phyloP scores from a whole-genome alignment of 495 filamentous ascomycete genomes.

The Lindgomyces ingoldianus region DNA sequence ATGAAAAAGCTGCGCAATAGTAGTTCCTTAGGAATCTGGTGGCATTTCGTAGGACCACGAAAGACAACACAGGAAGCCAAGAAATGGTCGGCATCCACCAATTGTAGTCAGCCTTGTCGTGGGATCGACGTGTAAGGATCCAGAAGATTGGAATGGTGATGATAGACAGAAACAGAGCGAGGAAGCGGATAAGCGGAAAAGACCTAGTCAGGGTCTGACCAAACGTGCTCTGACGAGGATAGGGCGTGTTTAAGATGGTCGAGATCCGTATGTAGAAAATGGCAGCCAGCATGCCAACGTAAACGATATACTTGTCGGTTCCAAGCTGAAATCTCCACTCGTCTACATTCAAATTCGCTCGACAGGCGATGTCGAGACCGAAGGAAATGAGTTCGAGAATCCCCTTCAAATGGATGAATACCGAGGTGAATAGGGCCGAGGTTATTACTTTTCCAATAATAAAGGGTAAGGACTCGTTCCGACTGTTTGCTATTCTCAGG shows the following conservation, averaged over 20 bases:
- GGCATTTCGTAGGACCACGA: constrained; percentile 55
- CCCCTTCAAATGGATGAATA: constrained; percentile 49
- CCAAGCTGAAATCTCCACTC: constrained; percentile 52
- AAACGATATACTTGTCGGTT: constrained; percentile 56
- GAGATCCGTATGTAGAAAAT: constrained; percentile 42
- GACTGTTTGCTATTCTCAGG: constrained; percentile 45
- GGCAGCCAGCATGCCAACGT: constrained; percentile 55
- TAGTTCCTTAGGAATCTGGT: constrained; percentile 46
- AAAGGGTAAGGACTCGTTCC: constrained; percentile 49
- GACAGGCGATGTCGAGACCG: constrained; percentile 43
- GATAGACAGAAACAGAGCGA: constrained; percentile 14
- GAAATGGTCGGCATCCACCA: constrained; percentile 56
- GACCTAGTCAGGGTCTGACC: neutral
- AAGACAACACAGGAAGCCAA: constrained; percentile 55
- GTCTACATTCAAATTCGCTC: constrained; percentile 49
- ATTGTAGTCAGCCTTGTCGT: constrained; percentile 52
- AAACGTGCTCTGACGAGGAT: neutral
- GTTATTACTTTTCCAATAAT: constrained; percentile 53
- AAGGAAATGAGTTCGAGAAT: constrained; percentile 50
- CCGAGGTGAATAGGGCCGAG: constrained; percentile 49
- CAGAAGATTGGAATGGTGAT: constrained; percentile 8
- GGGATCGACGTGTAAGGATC: constrained; percentile 36
- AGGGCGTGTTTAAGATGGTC: constrained; percentile 12
- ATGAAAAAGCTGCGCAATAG: constrained; percentile 53
- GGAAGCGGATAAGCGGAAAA: constrained; percentile 6